These are phyloP conservation scores for Trypanosomatidae sp. DNA, from an alignment of 208 protist genomes.

Conservation along the genomic window DNA sequence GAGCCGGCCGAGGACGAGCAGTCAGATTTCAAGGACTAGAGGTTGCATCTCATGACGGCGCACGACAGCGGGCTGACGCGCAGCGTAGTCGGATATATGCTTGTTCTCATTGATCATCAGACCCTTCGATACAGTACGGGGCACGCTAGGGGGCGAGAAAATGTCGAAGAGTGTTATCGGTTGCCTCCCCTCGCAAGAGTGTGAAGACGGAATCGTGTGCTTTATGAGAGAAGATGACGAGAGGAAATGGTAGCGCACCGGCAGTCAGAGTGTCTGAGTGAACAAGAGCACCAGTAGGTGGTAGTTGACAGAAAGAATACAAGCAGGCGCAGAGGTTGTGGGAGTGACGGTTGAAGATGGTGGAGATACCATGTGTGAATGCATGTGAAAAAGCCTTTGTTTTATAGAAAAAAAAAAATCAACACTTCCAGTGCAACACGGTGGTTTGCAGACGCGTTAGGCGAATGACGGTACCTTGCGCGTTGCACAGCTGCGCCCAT, in stretches of 20 bases:
- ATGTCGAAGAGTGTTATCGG: not conserved
- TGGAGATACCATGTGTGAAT: not conserved
- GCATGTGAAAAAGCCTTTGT: not conserved
- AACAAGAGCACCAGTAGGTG: not conserved
- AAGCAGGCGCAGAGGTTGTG: not conserved
- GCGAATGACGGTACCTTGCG: not conserved
- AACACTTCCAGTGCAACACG: not conserved
- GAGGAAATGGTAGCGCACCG: not conserved
- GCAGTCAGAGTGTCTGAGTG: not conserved
- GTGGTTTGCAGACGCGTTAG: not conserved
- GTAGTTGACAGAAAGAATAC: not conserved
- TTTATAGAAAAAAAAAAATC: too few relatives aligned
- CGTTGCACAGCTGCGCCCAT: not conserved
- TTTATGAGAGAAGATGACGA: not conserved
- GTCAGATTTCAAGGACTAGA: constrained; percentile 65
- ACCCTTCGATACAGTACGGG: not conserved
- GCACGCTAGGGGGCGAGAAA: not conserved
- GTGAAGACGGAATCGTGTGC: not conserved
- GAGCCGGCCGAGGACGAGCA: not conserved
- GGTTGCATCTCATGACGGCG: constrained; percentile 33
- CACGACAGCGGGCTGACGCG: constrained; percentile 13
- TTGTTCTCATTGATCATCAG: constrained; percentile 63
- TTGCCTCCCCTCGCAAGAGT: not conserved
- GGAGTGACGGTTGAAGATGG: not conserved
- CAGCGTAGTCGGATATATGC: constrained; percentile 48